Conservation (phyloP, 352 stramenopile genomes). For the Saprolegnia parasitica region DNA sequence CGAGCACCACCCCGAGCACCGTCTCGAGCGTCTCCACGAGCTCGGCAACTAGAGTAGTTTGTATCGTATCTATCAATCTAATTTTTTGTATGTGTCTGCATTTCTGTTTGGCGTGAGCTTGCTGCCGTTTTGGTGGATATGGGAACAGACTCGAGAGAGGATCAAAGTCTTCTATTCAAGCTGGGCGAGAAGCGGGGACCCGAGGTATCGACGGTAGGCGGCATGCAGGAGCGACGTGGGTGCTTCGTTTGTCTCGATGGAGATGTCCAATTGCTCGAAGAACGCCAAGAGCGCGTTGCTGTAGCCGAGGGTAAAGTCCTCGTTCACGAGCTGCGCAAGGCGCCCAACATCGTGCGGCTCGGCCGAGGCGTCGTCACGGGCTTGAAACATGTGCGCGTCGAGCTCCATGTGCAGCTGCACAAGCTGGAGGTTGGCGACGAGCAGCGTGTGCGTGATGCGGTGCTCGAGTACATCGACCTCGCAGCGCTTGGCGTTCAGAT, state of each 20-base stretch:
- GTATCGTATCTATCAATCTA: no score
- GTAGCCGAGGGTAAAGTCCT: conserved; percentile 25
- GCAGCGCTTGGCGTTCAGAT: conserved; percentile 11
- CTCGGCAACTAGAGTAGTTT: no score
- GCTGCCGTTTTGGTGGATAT: no score
- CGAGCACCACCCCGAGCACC: no score
- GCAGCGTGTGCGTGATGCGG: not conserved
- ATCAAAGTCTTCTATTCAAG: conserved; percentile 11
- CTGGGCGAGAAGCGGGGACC: not conserved
- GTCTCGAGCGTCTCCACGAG: no score
- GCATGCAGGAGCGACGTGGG: not conserved
- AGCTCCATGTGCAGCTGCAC: conserved; percentile 26
- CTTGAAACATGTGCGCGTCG: conserved; percentile 15
- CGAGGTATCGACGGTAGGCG: conserved; percentile 13
- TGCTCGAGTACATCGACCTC: not conserved
- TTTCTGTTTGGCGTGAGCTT: no score
- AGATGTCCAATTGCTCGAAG: not conserved
- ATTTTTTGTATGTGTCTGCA: no score
- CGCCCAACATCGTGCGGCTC: not conserved
- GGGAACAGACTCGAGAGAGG: no score
- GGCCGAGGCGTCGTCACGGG: not conserved
- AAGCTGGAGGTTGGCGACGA: conserved; percentile 12
- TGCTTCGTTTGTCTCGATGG: not conserved
- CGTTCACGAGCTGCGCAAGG: conserved; percentile 13
- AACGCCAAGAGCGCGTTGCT: conserved; percentile 3